phyloP scores from a whole-genome alignment of 257 asterid genomes.

The Lithospermum erythrorhizon region DNA sequence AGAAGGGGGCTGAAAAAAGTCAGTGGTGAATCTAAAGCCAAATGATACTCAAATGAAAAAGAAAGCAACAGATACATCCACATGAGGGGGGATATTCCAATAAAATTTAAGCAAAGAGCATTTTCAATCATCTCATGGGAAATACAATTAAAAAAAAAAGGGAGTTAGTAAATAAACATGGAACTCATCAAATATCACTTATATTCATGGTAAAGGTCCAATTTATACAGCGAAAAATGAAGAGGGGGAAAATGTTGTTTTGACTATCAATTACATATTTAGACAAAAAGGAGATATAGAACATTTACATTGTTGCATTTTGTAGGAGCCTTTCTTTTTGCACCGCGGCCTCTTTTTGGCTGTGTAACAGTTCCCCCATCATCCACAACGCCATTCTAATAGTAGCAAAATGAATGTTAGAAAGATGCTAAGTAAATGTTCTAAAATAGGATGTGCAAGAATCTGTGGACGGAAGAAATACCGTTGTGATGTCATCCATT shows the following conservation, averaged over 20 bases:
- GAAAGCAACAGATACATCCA: neutral
- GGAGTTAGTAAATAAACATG: too few species aligned
- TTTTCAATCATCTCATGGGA: neutral
- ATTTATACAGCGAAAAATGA: neutral
- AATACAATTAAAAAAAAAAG: too few species aligned
- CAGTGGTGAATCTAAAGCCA: neutral
- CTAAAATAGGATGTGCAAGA: conserved; percentile 1
- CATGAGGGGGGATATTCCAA: neutral
- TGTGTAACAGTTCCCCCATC: conserved; percentile 25
- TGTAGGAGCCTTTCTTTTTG: conserved; percentile 61
- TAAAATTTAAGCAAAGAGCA: too few species aligned
- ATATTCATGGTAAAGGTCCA: neutral
- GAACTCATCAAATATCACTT: neutral
- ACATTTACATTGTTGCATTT: conserved; percentile 42
- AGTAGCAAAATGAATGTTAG: neutral
- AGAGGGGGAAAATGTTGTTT: neutral
- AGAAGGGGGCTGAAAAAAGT: neutral
- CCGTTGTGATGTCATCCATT: conserved; percentile 86
- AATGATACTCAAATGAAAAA: neutral
- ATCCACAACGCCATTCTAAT: conserved; percentile 46
- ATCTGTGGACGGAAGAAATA: conserved; percentile 13
- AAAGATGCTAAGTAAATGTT: neutral
- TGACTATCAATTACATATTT: neutral
- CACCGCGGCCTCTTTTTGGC: conserved; percentile 58
- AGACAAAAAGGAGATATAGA: neutral